Conservation (phyloP, 306 rosid genomes). For the Dalbergia cochinchinensis region DNA sequence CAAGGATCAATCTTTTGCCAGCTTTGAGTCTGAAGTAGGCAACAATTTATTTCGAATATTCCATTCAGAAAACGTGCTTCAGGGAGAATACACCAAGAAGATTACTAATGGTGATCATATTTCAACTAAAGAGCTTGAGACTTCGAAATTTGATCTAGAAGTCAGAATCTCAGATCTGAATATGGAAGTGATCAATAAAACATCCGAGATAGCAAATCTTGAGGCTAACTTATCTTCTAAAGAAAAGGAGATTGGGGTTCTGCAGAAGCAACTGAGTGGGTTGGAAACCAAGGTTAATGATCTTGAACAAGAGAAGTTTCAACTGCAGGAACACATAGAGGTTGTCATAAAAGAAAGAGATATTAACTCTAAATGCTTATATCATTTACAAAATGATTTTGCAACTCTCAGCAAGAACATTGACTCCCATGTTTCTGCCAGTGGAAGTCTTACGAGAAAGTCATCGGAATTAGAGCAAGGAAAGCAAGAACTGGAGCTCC, state of each 20-base stretch:
- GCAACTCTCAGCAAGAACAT: conserved; percentile 29
- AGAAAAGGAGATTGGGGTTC: conserved; percentile 52
- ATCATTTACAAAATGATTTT: conserved; percentile 41
- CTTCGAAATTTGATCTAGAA: conserved; percentile 50
- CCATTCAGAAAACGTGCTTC: conserved; percentile 48
- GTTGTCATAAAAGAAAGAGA: conserved; percentile 46
- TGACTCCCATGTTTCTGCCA: conserved; percentile 42
- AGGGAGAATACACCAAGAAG: conserved; percentile 47
- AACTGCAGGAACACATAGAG: conserved; percentile 52
- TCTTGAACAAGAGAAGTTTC: conserved; percentile 54
- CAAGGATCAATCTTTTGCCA: conserved; percentile 50
- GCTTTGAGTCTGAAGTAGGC: conserved; percentile 61
- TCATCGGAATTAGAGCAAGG: conserved; percentile 34
- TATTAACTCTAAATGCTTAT: conserved; percentile 25
- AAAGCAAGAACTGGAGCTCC: conserved; percentile 54
- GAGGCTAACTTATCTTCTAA: conserved; percentile 53
- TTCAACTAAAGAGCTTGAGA: conserved; percentile 50
- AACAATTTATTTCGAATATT: conserved; percentile 51
- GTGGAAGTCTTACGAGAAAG: conserved; percentile 29
- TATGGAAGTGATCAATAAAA: conserved; percentile 42
- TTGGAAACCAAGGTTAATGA: conserved; percentile 55
- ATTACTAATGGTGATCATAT: conserved; percentile 32
- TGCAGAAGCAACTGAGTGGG: conserved; percentile 46
- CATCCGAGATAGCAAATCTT: conserved; percentile 51
- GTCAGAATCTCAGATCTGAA: conserved; percentile 51